These are phyloP conservation scores for Mimosa pudica DNA, from an alignment of 306 rosid genomes.

Conservation along the genomic window DNA sequence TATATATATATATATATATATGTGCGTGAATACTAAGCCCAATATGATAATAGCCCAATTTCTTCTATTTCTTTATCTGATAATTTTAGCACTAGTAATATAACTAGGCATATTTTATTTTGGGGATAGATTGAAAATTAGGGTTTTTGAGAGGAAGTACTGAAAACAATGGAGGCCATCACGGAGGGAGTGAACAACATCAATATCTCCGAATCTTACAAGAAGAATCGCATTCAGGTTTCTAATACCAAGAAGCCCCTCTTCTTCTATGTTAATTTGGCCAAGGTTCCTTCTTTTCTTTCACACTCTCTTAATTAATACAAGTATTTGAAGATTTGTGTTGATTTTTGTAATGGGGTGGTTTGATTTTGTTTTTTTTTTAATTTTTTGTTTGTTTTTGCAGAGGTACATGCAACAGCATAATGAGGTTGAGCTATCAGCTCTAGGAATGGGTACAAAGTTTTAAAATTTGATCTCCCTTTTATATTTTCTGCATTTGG, in stretches of 20 bases:
- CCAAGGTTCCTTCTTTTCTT: conserved; percentile 50
- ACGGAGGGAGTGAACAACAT: conserved; percentile 63
- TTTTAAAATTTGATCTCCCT: background rate
- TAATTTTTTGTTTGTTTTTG: conserved; percentile 21
- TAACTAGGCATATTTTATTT: background rate
- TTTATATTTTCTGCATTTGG: background rate
- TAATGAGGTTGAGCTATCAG: conserved; percentile 83
- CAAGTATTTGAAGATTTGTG: background rate
- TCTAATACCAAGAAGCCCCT: conserved; percentile 77
- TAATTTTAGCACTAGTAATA: background rate
- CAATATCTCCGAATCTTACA: conserved; percentile 52
- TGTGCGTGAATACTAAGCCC: background rate
- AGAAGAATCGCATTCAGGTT: conserved; percentile 80
- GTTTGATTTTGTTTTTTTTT: background rate
- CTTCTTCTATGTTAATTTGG: conserved; percentile 78
- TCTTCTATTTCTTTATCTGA: background rate
- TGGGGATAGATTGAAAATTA: background rate
- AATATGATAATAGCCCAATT: background rate
- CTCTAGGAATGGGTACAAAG: conserved; percentile 77
- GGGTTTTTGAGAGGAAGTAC: conserved; percentile 34
- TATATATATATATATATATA: background rate
- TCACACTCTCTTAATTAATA: background rate
- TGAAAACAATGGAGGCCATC: conserved; percentile 47
- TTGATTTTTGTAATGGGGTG: background rate
- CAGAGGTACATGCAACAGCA: conserved; percentile 85